These are phyloP conservation scores for Trichoderma atroviride DNA, from an alignment of 2,329 filamentous ascomycete genomes.

Conservation along the genomic window DNA sequence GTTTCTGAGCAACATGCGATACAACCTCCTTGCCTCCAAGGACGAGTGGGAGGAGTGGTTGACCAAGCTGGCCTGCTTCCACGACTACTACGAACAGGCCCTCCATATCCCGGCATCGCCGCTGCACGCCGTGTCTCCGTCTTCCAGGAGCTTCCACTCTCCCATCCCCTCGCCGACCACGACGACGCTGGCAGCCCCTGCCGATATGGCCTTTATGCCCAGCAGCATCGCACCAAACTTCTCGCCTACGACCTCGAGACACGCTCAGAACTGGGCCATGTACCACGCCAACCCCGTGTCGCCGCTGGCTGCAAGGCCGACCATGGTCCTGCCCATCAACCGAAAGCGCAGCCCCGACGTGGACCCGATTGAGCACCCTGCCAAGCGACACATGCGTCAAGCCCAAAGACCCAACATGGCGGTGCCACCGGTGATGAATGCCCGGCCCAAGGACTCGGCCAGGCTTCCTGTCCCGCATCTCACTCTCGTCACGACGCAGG, in stretches of 20 bases:
- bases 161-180: constrained; percentile 55
- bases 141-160: constrained; percentile 45
- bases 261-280: constrained; percentile 45
- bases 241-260: constrained; percentile 45
- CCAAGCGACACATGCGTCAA: constrained; percentile 50
- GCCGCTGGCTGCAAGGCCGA: constrained; percentile 53
- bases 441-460: constrained; percentile 34
- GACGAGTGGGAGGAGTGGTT: constrained; percentile 89
- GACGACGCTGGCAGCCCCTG: constrained; percentile 35
- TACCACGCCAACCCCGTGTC: constrained; percentile 48
- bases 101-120: constrained; percentile 49
- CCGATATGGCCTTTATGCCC: constrained; percentile 42
- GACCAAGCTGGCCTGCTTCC: constrained; percentile 77
- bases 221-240: constrained; percentile 38
- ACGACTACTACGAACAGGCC: constrained; percentile 77
- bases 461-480: constrained; percentile 73
- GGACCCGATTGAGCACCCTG: constrained; percentile 55
- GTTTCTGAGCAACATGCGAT: constrained; percentile 97
- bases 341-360: constrained; percentile 57
- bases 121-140: constrained; percentile 38
- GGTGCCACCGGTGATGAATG: constrained; percentile 28
- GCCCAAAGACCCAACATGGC: constrained; percentile 31
- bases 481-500: constrained; percentile 59
- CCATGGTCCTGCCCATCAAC: constrained; percentile 42
- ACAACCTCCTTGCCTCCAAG: constrained; percentile 84